Base-by-base conservation (phyloP, 495 filamentous ascomycete species). In the Podospora conica region DNA sequence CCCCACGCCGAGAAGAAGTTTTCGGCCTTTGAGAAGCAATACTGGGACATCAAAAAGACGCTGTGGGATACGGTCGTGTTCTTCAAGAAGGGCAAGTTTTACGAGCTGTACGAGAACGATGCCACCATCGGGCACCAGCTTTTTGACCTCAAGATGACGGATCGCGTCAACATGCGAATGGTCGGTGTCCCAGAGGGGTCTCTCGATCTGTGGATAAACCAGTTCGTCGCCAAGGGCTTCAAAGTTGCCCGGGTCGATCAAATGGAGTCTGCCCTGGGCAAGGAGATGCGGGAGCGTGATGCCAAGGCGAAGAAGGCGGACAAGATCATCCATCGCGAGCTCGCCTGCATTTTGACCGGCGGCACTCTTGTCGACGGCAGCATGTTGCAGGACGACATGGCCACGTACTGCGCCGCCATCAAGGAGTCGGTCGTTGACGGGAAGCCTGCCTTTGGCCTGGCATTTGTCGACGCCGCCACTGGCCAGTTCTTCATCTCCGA, bases 51-150 rank as follows among this genome's bases (percentile, higher is more conserved):
- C 76, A 99, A 99, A 82, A 90, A 92, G 77, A 97, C 96, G 60
- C 91, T 94, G 69, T 97, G 91, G 91, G 92, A 97, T 66, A 98
- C 93, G 0, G 89, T 99, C 22, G 95, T 99, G 15, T 99, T 99
- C 79, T 99, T 99, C 84, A 98, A 97, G 78, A 99, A 99, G 79
- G 95, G 95, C 66, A 99, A 99, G 74, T 99, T 99, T 78, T 99
- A 96, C 75, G 95, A 99, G 74, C 83, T 99, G 0, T 99, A 97
- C 74, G 96, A 99, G 74, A 96, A 97, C 67, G 95, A 99, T 80
- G 95, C 95, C 15, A 97, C 94, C 0, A 91, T 99, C 63, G 96
- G 96, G 12, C 92, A 98, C 74, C 95, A 97, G 76, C 82, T 96
- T 24, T 99, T 99, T 73, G 95, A 99, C 75, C 82, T 99, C 31